Evolutionary conservation across 257 asterid genomes (phyloP).

Genomic region (Anisodus acutangulus): DNA sequence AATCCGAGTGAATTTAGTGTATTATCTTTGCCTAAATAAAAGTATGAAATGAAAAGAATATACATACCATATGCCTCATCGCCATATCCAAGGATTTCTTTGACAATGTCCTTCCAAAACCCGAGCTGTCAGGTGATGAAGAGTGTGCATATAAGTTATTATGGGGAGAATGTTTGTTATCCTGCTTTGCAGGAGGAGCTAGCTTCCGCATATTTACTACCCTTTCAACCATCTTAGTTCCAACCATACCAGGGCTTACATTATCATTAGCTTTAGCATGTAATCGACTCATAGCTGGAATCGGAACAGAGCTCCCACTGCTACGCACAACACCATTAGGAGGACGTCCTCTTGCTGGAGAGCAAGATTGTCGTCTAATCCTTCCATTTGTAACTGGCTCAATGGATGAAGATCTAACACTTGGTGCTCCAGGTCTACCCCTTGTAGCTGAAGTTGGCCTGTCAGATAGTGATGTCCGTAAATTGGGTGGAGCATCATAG

Average conservation of each 20-base stretch:
- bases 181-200: slow-evolving; percentile 40
- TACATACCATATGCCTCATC: slow-evolving; percentile 44
- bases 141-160: slow-evolving; percentile 34
- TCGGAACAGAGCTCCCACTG: slow-evolving; percentile 38
- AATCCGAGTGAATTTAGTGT: neutral
- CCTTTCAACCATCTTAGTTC: slow-evolving; percentile 43
- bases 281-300: slow-evolving; percentile 37
- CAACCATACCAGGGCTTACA: slow-evolving; percentile 38
- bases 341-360: slow-evolving; percentile 33
- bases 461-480: slow-evolving; percentile 36
- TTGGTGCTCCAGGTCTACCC: slow-evolving; percentile 38
- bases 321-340: slow-evolving; percentile 30
- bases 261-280: slow-evolving; percentile 36
- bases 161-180: slow-evolving; percentile 28
- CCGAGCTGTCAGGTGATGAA: slow-evolving; percentile 36
- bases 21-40: neutral
- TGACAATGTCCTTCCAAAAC: slow-evolving; percentile 41
- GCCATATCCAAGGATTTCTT: slow-evolving; percentile 45
- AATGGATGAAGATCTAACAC: slow-evolving; percentile 33
- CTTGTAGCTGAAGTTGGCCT: slow-evolving; percentile 38
- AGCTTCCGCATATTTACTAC: slow-evolving; percentile 42
- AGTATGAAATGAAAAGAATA: slow-evolving; percentile 17
- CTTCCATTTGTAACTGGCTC: slow-evolving; percentile 39
- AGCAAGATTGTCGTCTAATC: slow-evolving; percentile 39
- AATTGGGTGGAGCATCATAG: slow-evolving; percentile 40